Evolutionary conservation across 2,329 filamentous ascomycete genomes (phyloP).

Genomic region (Chalaropsis ovoidea): DNA sequence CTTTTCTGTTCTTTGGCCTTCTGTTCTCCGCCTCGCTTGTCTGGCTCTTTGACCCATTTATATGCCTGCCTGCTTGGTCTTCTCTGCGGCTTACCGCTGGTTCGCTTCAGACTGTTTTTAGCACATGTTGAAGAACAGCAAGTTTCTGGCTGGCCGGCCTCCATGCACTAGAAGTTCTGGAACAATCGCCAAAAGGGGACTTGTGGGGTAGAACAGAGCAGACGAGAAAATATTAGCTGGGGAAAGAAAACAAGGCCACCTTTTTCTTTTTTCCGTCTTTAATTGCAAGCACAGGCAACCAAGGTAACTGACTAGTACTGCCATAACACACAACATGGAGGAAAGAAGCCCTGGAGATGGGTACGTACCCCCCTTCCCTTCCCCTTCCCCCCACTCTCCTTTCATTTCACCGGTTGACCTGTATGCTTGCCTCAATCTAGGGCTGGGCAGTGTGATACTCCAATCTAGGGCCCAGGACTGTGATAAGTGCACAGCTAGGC

Average conservation of each 20-base stretch:
- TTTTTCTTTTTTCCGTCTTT: not conserved
- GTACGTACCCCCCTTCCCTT: not conserved
- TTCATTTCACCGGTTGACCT: not conserved
- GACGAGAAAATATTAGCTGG: not conserved
- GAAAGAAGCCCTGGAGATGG: not conserved
- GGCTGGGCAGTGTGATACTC: not conserved
- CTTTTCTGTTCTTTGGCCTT: not conserved
- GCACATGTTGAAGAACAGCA: not conserved
- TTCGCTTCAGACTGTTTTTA: conserved; percentile 8
- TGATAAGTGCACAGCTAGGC: too few species aligned
- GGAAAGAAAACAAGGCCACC: not conserved
- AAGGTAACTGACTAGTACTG: not conserved
- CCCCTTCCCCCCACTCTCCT: not conserved
- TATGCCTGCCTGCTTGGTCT: not conserved
- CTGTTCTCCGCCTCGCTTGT: not conserved
- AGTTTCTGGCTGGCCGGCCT: not conserved
- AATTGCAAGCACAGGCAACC: not conserved
- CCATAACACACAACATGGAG: not conserved
- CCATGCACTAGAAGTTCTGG: conserved; percentile 4
- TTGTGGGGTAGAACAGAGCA: not conserved
- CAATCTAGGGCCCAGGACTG: too few species aligned
- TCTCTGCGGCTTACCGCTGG: not conserved
- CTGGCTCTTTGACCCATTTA: not conserved
- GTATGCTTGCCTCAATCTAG: not conserved
- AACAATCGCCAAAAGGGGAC: not conserved